These are phyloP conservation scores for Vitis hybrid DNA, from an alignment of 177 flowering plant genomes.

Conservation along the genomic window DNA sequence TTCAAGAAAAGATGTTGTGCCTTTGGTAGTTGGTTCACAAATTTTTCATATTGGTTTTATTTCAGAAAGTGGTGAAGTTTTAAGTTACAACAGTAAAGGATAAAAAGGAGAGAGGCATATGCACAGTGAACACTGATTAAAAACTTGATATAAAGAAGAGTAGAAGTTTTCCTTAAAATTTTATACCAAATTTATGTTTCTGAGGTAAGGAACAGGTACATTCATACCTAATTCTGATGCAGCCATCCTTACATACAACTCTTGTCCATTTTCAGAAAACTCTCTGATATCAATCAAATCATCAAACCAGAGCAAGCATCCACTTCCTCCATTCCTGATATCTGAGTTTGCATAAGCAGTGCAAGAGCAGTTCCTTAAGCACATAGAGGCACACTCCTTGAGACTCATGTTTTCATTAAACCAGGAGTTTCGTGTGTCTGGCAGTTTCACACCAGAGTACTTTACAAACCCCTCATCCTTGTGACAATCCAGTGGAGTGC, in stretches of 20 bases:
- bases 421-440: constrained; percentile 15
- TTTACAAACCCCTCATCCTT: constrained; percentile 13
- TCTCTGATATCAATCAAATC: constrained; percentile 24
- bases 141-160: no score
- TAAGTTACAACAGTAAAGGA: no score
- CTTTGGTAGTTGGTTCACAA: no score
- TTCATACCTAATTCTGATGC: no score
- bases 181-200: no score
- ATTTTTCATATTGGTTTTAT: no score
- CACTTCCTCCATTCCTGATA: constrained; percentile 14
- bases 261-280: constrained; percentile 13
- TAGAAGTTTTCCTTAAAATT: no score
- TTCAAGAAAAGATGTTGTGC: no score
- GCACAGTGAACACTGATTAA: no score
- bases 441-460: constrained; percentile 15
- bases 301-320: constrained; percentile 26
- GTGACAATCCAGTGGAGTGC: constrained; percentile 5
- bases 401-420: constrained; percentile 15
- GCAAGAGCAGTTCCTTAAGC: constrained; percentile 29
- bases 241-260: constrained; percentile 20
- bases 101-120: no score
- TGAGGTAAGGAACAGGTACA: no score
- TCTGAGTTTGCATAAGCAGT: constrained; percentile 21
- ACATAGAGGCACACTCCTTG: constrained; percentile 11
- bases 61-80: no score